Percentiles rank a stretch among this genome's conserved stretches.
phyloP scores from a whole-genome alignment of 352 stramenopile species.

The Phytopythium cucurbitacearum region DNA sequence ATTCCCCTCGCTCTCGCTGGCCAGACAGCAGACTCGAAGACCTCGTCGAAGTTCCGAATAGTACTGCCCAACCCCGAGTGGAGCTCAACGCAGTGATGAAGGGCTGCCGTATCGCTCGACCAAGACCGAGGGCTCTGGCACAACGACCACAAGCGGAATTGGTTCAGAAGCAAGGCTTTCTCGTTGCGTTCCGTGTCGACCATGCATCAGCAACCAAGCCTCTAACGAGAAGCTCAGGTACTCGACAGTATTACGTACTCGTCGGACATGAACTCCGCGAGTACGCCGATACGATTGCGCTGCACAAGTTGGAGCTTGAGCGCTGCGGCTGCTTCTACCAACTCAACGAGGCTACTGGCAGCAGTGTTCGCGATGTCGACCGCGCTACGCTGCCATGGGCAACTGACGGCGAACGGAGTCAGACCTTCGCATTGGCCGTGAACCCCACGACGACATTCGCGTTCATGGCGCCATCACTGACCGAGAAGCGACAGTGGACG shows the following conservation, averaged over 20 bases:
- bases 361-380: conserved; percentile 9
- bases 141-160: conserved; percentile 7
- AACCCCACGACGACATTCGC: conserved; percentile 15
- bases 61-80: too few species aligned
- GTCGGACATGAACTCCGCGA: conserved; percentile 27
- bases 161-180: conserved; percentile 36
- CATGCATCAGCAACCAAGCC: not conserved
- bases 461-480: conserved; percentile 30
- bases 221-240: conserved; percentile 6
- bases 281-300: conserved; percentile 24
- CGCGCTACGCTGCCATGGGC: conserved; percentile 1
- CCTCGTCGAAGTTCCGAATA: too few species aligned
- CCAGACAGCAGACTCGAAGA: too few species aligned
- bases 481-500: conserved; percentile 55
- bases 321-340: conserved; percentile 10
- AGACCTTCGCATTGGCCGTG: conserved; percentile 36
- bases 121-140: not conserved
- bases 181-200: conserved; percentile 8
- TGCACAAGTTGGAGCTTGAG: conserved; percentile 13
- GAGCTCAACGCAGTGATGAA: too few species aligned
- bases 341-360: conserved; percentile 13
- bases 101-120: too few species aligned
- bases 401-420: conserved; percentile 17
- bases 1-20: too few species aligned
- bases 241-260: conserved; percentile 26